These are phyloP conservation scores for Phytophthora vignae DNA, from an alignment of 352 stramenopile species.

Conservation along the genomic window DNA sequence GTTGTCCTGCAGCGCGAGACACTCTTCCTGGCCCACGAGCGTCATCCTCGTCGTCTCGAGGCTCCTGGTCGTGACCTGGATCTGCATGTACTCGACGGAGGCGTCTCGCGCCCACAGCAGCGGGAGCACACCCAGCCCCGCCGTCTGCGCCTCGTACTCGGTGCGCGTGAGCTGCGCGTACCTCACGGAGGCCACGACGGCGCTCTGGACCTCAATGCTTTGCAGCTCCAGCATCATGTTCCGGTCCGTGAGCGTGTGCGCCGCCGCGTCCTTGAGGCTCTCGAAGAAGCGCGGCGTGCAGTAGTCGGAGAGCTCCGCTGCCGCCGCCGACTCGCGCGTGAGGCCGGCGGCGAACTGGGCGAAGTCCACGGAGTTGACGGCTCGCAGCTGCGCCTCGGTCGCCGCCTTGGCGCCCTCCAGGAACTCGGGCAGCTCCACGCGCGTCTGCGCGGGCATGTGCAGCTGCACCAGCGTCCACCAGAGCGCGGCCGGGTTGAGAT, in stretches of 20 bases:
- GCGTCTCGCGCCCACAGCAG: slow-evolving; percentile 33
- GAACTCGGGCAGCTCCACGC: slow-evolving; percentile 53
- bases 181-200: slow-evolving; percentile 34
- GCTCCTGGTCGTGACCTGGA: slow-evolving; percentile 45
- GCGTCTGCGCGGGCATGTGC: slow-evolving; percentile 38
- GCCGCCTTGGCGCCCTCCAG: slow-evolving; percentile 44
- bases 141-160: slow-evolving; percentile 39
- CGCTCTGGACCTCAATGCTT: slow-evolving; percentile 38
- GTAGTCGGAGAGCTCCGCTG: slow-evolving; percentile 29
- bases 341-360: slow-evolving; percentile 34
- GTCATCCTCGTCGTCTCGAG: slow-evolving; percentile 52
- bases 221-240: slow-evolving; percentile 53
- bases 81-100: slow-evolving; percentile 48
- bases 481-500: slow-evolving; percentile 28
- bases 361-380: slow-evolving; percentile 51
- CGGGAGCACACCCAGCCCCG: slow-evolving; percentile 21
- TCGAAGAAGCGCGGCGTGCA: slow-evolving; percentile 44
- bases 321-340: slow-evolving; percentile 8
- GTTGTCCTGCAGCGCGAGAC: slow-evolving; percentile 49
- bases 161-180: slow-evolving; percentile 48
- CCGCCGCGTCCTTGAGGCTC: slow-evolving; percentile 25
- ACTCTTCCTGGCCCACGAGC: slow-evolving; percentile 47
- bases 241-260: slow-evolving; percentile 24
- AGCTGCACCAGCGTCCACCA: slow-evolving; percentile 46
- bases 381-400: slow-evolving; percentile 34